Percentiles rank a stretch among this genome's conserved stretches.
These are phyloP conservation scores for Fusarium sp. DNA, from an alignment of 2,329 filamentous ascomycete species.

Conservation along the genomic window DNA sequence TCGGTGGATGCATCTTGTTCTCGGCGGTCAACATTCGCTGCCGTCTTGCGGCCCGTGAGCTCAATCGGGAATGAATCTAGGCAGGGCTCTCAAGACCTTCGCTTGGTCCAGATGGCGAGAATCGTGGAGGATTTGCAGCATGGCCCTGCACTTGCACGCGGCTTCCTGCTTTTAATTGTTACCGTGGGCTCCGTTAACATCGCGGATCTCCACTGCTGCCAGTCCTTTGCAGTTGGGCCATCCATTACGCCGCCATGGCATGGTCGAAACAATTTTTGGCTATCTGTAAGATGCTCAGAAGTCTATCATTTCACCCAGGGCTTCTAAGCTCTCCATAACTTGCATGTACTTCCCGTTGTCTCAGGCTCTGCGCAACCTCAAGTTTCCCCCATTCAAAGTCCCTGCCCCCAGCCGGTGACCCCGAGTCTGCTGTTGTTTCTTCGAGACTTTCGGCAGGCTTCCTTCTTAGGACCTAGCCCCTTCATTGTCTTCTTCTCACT, in stretches of 20 bases:
- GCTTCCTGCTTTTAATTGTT: conserved; percentile 43
- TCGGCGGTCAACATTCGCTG: conserved; percentile 24
- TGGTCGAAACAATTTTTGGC: conserved; percentile 12
- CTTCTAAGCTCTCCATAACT: conserved; percentile 47
- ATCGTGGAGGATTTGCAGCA: conserved; percentile 29
- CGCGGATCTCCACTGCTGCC: conserved; percentile 20
- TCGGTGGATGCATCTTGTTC: conserved; percentile 18
- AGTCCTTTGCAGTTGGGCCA: conserved; percentile 15
- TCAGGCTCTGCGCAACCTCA: conserved; percentile 54
- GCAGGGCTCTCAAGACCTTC: conserved; percentile 29
- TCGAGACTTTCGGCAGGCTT: conserved; percentile 35
- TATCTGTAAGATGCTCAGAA: conserved; percentile 24
- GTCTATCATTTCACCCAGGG: conserved; percentile 34
- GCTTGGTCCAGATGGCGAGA: conserved; percentile 43
- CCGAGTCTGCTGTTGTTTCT: conserved; percentile 40
- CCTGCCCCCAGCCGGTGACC: conserved; percentile 40
- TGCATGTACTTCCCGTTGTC: conserved; percentile 52
- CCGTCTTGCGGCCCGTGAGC: conserved; percentile 29
- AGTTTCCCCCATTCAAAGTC: conserved; percentile 40
- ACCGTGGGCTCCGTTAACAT: conserved; percentile 28
- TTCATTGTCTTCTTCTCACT: conserved; percentile 25
- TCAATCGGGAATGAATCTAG: conserved; percentile 31
- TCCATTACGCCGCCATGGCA: conserved; percentile 26
- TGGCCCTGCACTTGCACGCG: conserved; percentile 40
- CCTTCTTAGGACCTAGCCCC: conserved; percentile 33